Evolutionary conservation across 192 early-diverging fungal species (phyloP).

Genomic region (Gamsiella multidivaricata): DNA sequence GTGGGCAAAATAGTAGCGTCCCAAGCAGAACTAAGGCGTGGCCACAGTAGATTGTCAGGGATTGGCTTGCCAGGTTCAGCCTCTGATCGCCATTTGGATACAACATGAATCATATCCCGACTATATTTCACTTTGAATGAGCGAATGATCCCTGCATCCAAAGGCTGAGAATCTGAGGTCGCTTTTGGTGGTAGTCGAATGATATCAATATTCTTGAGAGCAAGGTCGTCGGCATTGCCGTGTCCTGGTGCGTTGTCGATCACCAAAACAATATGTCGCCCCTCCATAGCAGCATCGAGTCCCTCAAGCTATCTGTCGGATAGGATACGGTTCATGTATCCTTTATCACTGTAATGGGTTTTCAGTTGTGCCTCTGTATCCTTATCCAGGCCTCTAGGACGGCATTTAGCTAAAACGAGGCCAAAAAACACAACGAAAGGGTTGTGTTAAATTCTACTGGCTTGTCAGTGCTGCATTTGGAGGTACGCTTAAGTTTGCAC

Average conservation of each 20-base stretch:
- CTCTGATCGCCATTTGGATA: background rate
- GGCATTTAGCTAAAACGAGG: too few species aligned
- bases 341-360: too few species aligned
- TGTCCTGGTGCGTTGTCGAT: background rate
- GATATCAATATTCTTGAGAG: background rate
- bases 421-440: too few species aligned
- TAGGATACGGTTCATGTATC: background rate
- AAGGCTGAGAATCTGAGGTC: background rate
- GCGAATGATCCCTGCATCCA: background rate
- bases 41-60: background rate
- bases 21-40: background rate
- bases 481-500: background rate
- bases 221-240: too few species aligned
- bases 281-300: background rate
- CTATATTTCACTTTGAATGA: conserved; percentile 1
- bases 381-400: too few species aligned
- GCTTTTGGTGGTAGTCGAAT: background rate
- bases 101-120: background rate
- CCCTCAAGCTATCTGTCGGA: background rate
- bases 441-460: too few species aligned
- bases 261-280: background rate
- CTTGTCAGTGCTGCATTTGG: too few species aligned
- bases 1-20: background rate
- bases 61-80: background rate
- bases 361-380: too few species aligned